Evolutionary conservation across 495 filamentous ascomycete species (phyloP), one percentile per base, ranked within the genome.

Genomic region (Aspergillus indologenus): DNA sequence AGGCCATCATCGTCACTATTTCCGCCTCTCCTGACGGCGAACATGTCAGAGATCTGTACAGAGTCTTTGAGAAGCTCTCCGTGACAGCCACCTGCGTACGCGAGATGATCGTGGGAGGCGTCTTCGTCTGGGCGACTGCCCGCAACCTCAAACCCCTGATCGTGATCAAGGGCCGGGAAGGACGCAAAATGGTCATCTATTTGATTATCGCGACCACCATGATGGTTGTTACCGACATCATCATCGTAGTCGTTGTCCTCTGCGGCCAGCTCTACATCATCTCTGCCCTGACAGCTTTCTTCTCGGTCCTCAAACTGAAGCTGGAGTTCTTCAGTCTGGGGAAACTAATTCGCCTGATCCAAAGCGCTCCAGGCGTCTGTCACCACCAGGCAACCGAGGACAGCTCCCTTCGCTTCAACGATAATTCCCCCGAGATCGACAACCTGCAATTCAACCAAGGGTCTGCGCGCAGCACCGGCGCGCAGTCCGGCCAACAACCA

Each of bases 271-370:
- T 72, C 44, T 58, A 66, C 22, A 65, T 81, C 24, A 68, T 81
- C 56, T 74, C 73, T 6, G 70, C 71, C 43, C 73, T 71, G 62
- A 79, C 79, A 57, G 61, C 64, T 5, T 58, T 79, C 31, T 64
- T 75, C 0, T 81, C 79, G 63, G 80, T 77, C 64, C 59, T 83
- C 43, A 85, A 85, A 65, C 63, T 83, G 42, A 79, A 77, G 54
- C 61, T 81, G 56, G 81, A 85, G 61, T 79, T 81, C 56, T 70
- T 64, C 42, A 70, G 83, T 23, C 74, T 84, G 45, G 81, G 81
- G 59, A 73, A 69, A 47, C 64, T 82, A 21, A 66, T 81, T 24
- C 47, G 21, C 21, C 26, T 50, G 21, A 17, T 50, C 7, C 5
- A n/a, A n/a, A 9, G 44, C 4, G 17, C n/a, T 6, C 20, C 44